Evolutionary conservation across 75 land plant species (phyloP).

Genomic region (Pinus albicaulis): DNA sequence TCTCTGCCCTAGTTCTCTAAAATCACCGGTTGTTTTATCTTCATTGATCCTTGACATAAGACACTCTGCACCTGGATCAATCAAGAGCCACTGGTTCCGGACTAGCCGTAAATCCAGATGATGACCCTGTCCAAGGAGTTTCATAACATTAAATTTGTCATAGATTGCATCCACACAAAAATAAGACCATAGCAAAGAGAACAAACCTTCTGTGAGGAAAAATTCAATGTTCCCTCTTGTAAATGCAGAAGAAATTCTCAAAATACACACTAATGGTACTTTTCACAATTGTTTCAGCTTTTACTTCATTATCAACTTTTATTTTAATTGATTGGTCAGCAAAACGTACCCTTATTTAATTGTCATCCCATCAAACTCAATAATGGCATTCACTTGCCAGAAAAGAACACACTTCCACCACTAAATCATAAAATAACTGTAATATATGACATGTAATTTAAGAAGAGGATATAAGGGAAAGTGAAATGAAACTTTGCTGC

Average conservation of each 20-base stretch:
- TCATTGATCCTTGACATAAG: conserved; percentile 87
- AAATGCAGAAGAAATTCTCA: background rate
- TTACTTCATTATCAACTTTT: too few species aligned
- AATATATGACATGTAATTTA: too few species aligned
- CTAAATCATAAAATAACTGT: too few species aligned
- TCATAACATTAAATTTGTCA: background rate
- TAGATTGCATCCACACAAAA: conserved; percentile 5
- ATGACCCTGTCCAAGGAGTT: conserved; percentile 58
- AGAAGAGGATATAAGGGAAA: too few species aligned
- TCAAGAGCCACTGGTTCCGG: conserved; percentile 85
- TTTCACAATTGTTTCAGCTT: too few species aligned
- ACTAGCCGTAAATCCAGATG: conserved; percentile 88
- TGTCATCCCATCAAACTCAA: too few species aligned
- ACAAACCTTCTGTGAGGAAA: background rate
- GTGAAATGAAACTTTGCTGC: too few species aligned
- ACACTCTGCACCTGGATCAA: conserved; percentile 76
- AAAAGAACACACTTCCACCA: too few species aligned
- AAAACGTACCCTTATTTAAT: too few species aligned
- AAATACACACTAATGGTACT: background rate
- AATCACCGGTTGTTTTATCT: conserved; percentile 81
- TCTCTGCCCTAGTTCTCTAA: conserved; percentile 76
- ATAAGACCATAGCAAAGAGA: background rate
- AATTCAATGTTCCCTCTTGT: background rate
- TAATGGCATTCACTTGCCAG: too few species aligned
- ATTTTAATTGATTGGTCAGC: too few species aligned